A percentile compares a stretch with the other conserved stretches of the same genome.
phyloP scores from a whole-genome alignment of 2,329 filamentous ascomycete genomes.

The Scytalidium sp. region DNA sequence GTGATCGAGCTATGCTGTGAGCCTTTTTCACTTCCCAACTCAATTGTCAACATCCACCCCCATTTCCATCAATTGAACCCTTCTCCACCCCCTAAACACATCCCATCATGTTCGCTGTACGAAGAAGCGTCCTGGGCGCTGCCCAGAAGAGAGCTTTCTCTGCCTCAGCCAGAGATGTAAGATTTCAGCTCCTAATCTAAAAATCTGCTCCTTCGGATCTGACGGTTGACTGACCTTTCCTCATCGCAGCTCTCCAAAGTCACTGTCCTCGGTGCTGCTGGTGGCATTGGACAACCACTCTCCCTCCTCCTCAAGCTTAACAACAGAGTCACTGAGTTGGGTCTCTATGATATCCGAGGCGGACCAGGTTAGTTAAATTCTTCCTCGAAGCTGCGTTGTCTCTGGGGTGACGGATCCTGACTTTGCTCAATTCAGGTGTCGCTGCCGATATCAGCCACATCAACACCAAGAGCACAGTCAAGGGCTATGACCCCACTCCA shows the following conservation, averaged over 20 bases:
- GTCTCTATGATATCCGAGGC: constrained; percentile 96
- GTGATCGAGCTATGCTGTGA: not conserved
- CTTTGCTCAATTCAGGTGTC: constrained; percentile 63
- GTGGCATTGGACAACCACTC: constrained; percentile 97
- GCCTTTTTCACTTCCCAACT: not conserved
- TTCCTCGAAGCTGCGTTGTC: too few relatives aligned
- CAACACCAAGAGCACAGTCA: constrained; percentile 97
- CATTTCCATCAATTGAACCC: constrained; percentile 10
- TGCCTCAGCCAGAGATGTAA: constrained; percentile 73
- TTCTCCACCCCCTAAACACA: constrained; percentile 11
- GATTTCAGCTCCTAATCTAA: constrained; percentile 28
- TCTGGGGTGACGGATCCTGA: too few relatives aligned
- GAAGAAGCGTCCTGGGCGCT: constrained; percentile 50
- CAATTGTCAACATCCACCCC: constrained; percentile 50
- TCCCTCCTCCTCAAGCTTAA: constrained; percentile 99
- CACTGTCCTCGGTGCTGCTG: constrained; percentile 91
- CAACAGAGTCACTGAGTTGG: constrained; percentile 88
- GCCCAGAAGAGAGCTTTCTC: constrained; percentile 80
- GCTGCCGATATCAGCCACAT: constrained; percentile 97
- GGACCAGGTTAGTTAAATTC: constrained; percentile 93
- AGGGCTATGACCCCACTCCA: constrained; percentile 78
- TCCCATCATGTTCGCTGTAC: constrained; percentile 70
- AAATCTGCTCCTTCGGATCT: not conserved
- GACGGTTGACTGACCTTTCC: not conserved
- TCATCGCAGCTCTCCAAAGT: constrained; percentile 84